Conservation (phyloP, 345 rosid genomes). For the Hibiscus mutabilis region DNA sequence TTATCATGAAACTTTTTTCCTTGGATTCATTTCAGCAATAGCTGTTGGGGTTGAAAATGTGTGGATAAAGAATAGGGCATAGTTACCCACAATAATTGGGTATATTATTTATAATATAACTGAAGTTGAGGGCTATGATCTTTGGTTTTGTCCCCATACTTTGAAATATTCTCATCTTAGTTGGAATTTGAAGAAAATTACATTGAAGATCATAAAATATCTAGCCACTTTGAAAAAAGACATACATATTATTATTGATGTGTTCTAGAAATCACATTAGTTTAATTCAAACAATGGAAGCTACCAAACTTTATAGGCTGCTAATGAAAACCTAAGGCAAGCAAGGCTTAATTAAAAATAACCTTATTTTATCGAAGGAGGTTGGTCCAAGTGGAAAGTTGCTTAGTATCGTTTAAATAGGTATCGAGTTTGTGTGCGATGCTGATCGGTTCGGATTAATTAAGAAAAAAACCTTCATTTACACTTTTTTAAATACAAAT, state of each 20-base stretch:
- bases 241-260: not conserved
- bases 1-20: not conserved
- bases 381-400: too few relatives aligned
- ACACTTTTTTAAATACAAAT: too few relatives aligned
- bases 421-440: too few relatives aligned
- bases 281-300: slow-evolving; percentile 8
- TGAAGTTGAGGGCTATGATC: not conserved
- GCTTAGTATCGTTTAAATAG: too few relatives aligned
- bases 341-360: too few relatives aligned
- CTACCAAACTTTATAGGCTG: slow-evolving; percentile 1
- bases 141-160: not conserved
- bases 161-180: not conserved
- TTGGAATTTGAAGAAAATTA: not conserved
- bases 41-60: not conserved
- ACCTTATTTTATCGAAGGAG: too few relatives aligned
- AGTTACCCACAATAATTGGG: not conserved
- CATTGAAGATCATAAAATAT: not conserved
- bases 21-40: not conserved
- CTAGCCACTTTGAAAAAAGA: slow-evolving; percentile 10
- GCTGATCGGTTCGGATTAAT: too few relatives aligned
- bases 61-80: not conserved
- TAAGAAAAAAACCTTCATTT: too few relatives aligned
- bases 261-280: not conserved
- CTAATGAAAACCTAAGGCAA: not conserved
- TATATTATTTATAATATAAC: too few relatives aligned